A percentile compares a stretch with the other conserved stretches of the same genome.
Evolutionary conservation across 2,329 filamentous ascomycete species (phyloP).

Genomic region (Verticillium isaacii): DNA sequence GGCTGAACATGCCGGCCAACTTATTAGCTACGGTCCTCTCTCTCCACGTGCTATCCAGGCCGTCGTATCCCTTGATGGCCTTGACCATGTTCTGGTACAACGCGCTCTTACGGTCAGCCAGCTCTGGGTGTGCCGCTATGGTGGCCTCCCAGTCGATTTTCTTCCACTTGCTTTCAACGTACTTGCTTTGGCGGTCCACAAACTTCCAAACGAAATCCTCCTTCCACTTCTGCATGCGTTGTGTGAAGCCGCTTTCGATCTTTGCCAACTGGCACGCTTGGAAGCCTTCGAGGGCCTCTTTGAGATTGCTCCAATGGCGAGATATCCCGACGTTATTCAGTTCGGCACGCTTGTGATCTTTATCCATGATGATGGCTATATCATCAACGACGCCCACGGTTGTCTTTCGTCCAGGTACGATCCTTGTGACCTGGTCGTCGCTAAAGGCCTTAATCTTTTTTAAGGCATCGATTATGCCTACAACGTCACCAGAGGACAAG

Average conservation of each 20-base stretch:
- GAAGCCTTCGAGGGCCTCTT: not conserved
- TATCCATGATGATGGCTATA: not conserved
- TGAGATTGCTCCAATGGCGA: not conserved
- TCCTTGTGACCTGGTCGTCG: not conserved
- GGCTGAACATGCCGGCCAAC: too few species aligned
- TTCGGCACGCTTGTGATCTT: not conserved
- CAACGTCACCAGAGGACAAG: not conserved
- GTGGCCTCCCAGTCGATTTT: not conserved
- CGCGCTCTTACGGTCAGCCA: not conserved
- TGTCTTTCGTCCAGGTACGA: not conserved
- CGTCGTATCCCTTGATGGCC: not conserved
- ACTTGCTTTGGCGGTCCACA: not conserved
- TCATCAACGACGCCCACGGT: not conserved
- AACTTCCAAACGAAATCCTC: not conserved
- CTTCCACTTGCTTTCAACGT: not conserved
- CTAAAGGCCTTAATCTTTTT: not conserved
- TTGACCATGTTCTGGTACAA: not conserved
- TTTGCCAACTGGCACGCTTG: not conserved
- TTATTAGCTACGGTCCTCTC: too few species aligned
- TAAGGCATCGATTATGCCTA: not conserved
- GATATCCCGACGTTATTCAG: not conserved
- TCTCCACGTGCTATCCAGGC: too few species aligned
- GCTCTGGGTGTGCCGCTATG: not conserved
- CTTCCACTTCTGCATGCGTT: not conserved
- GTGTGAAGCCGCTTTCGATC: not conserved